Percentiles rank a stretch among this genome's conserved stretches.
Conservation (phyloP, 495 filamentous ascomycete genomes). For the Hypomontagnella monticulosa region DNA sequence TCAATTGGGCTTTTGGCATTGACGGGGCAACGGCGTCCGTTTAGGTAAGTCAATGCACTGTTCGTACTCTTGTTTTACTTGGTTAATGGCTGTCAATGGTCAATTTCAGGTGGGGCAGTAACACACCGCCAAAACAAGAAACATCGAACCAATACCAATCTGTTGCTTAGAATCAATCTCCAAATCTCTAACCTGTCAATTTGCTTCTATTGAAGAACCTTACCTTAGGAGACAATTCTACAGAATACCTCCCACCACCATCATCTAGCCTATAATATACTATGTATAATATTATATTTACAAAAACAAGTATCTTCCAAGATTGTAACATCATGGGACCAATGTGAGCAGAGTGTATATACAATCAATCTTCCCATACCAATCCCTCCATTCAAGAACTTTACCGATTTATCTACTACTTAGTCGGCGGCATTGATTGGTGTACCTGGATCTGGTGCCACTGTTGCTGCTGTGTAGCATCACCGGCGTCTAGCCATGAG, state of each 20-base stretch:
- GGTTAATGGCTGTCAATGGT: slow-evolving; percentile 2
- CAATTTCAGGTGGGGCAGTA: slow-evolving; percentile 28
- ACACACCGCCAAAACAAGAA: slow-evolving; percentile 25
- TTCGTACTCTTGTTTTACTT: slow-evolving; percentile 11
- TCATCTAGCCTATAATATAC: too few species aligned
- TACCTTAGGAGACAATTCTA: too few species aligned
- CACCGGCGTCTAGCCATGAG: slow-evolving; percentile 61
- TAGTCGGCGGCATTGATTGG: not conserved
- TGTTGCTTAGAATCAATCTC: not conserved
- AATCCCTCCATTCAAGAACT: too few species aligned
- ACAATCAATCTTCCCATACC: not conserved
- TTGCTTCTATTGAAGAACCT: not conserved
- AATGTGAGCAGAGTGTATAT: too few species aligned
- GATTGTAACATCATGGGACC: too few species aligned
- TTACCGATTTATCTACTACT: too few species aligned
- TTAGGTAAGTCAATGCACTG: slow-evolving; percentile 1
- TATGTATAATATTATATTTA: too few species aligned
- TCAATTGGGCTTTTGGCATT: slow-evolving; percentile 44
- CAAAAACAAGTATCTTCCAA: too few species aligned
- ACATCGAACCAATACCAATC: slow-evolving; percentile 3
- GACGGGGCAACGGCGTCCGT: slow-evolving; percentile 46
- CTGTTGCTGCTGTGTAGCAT: slow-evolving; percentile 6
- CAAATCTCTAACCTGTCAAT: slow-evolving; percentile 5
- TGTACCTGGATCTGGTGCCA: not conserved
- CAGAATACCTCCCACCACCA: too few species aligned